Evolutionary conservation across 495 filamentous ascomycete species (phyloP).

Genomic region (Parathielavia hyrcaniae): DNA sequence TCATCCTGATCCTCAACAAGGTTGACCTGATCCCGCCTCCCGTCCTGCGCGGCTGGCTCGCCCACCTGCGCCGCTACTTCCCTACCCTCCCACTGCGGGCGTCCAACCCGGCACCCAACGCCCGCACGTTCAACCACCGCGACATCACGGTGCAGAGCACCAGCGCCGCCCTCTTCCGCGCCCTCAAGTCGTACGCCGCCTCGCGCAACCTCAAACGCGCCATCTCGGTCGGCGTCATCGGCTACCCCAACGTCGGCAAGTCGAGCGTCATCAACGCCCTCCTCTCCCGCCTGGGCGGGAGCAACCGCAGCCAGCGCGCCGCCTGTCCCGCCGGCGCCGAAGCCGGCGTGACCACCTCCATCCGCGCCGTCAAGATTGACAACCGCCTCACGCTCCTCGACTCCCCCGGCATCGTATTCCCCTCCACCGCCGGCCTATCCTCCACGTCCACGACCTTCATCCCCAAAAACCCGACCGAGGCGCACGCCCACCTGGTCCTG

Average conservation of each 20-base stretch:
- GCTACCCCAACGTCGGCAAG: constrained; percentile 96
- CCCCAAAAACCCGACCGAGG: constrained; percentile 59
- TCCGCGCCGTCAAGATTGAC: constrained; percentile 88
- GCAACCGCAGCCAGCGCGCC: constrained; percentile 42
- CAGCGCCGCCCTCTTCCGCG: constrained; percentile 77
- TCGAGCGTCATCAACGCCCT: constrained; percentile 95
- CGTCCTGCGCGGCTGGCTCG: constrained; percentile 77
- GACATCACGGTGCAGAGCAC: constrained; percentile 81
- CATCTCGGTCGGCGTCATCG: constrained; percentile 87
- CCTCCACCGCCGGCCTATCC: constrained; percentile 41
- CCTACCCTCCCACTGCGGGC: constrained; percentile 89
- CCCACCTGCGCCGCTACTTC: constrained; percentile 82
- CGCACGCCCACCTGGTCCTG: constrained; percentile 78
- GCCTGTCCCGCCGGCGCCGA: constrained; percentile 88
- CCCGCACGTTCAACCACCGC: constrained; percentile 87
- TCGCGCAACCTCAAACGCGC: constrained; percentile 79
- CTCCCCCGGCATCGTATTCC: constrained; percentile 94
- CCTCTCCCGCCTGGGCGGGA: constrained; percentile 67
- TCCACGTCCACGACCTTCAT: constrained; percentile 29
- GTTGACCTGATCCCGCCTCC: constrained; percentile 82
- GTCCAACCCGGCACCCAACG: constrained; percentile 73
- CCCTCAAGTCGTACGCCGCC: constrained; percentile 85
- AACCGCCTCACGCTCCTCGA: constrained; percentile 91
- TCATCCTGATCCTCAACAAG: constrained; percentile 95
- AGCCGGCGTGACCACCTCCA: constrained; percentile 83